Percentiles rank a stretch among this genome's conserved stretches.
phyloP scores from a whole-genome alignment of 306 rosid species.

The Trifolium repens region DNA sequence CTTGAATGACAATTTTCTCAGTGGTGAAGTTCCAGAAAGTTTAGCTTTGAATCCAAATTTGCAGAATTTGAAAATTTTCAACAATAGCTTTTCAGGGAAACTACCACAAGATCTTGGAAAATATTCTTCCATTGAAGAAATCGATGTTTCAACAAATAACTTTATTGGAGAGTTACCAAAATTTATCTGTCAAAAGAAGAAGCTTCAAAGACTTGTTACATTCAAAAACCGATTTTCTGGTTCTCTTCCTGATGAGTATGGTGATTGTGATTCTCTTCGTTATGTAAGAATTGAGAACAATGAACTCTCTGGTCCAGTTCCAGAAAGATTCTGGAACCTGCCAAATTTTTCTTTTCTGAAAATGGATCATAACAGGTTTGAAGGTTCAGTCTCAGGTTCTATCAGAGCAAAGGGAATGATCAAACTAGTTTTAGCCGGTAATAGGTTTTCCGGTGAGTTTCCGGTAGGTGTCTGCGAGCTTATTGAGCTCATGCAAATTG shows the following conservation, averaged over 20 bases:
- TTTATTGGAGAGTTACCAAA: conserved; percentile 65
- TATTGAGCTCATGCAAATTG: conserved; percentile 45
- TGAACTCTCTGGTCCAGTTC: conserved; percentile 57
- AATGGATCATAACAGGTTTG: conserved; percentile 58
- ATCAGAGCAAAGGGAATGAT: conserved; percentile 43
- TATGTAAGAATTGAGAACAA: conserved; percentile 73
- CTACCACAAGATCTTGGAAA: conserved; percentile 65
- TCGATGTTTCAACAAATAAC: conserved; percentile 78
- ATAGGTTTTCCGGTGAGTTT: conserved; percentile 59
- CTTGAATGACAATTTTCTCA: conserved; percentile 70
- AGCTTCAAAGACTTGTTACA: conserved; percentile 50
- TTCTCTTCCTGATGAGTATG: conserved; percentile 49
- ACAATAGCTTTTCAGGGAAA: conserved; percentile 73
- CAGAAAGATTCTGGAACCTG: conserved; percentile 63
- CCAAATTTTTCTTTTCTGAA: conserved; percentile 43
- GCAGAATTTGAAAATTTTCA: conserved; percentile 54
- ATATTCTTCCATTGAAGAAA: conserved; percentile 47
- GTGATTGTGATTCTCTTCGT: conserved; percentile 53
- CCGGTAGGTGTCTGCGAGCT: conserved; percentile 61
- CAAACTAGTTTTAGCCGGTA: conserved; percentile 46
- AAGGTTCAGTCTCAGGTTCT: conserved; percentile 55
- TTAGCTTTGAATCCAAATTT: conserved; percentile 62
- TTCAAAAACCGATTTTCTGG: conserved; percentile 67
- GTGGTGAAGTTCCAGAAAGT: conserved; percentile 63
- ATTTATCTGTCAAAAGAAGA: conserved; percentile 59